Conservation (phyloP, 2,329 filamentous ascomycete species). For the Ophiostoma ips region DNA sequence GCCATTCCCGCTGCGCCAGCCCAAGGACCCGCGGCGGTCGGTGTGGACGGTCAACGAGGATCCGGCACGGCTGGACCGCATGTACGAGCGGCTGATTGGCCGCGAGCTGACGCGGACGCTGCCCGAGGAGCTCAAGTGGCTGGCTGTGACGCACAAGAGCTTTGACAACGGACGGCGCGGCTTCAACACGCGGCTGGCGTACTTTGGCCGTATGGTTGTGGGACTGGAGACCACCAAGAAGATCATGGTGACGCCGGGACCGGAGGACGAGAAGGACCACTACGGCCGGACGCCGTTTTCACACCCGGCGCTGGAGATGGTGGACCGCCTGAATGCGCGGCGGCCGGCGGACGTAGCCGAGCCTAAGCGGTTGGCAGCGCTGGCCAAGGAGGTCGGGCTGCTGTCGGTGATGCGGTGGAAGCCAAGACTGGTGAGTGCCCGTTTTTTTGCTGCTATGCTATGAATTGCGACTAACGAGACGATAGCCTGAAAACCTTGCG, state of each 20-base stretch:
- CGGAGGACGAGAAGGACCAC: conserved; percentile 11
- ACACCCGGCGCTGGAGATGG: conserved; percentile 55
- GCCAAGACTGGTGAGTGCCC: conserved; percentile 55
- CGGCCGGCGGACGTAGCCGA: conserved; percentile 49
- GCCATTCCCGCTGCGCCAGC: conserved; percentile 47
- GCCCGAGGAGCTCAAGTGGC: conserved; percentile 88
- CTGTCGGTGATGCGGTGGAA: conserved; percentile 67
- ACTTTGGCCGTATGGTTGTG: conserved; percentile 38
- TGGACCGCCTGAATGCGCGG: conserved; percentile 54
- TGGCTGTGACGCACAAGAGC: conserved; percentile 94
- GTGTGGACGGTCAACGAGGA: conserved; percentile 61
- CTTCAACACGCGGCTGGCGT: conserved; percentile 88
- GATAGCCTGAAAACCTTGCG: conserved; percentile 49
- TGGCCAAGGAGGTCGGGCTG: conserved; percentile 61
- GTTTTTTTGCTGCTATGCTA: too few species aligned
- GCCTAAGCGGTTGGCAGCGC: conserved; percentile 48
- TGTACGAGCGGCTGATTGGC: conserved; percentile 67
- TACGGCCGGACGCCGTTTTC: conserved; percentile 50
- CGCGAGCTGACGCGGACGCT: conserved; percentile 57
- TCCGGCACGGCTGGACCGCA: conserved; percentile 57
- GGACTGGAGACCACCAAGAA: conserved; percentile 16
- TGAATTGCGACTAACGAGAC: not conserved
- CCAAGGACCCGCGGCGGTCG: conserved; percentile 37
- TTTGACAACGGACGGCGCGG: conserved; percentile 91
- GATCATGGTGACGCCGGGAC: conserved; percentile 14